Evolutionary conservation across 2,329 filamentous ascomycete genomes (phyloP).

Genomic region (Gnomoniopsis sp.): DNA sequence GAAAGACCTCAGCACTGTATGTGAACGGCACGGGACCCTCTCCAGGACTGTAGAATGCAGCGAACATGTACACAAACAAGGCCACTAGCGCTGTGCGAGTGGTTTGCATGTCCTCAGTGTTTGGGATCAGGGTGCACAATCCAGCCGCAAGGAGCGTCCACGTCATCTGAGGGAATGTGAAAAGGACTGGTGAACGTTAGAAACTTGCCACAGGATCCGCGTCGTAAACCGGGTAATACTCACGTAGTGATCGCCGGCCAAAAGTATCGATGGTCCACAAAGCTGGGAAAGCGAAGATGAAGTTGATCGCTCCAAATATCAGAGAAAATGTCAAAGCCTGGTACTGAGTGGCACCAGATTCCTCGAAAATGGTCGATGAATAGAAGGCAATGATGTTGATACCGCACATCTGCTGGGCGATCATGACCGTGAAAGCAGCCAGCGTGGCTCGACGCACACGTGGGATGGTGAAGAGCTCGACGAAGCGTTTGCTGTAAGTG

Average conservation of each 20-base stretch:
- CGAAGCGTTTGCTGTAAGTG: conserved; percentile 48
- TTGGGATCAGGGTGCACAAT: conserved; percentile 49
- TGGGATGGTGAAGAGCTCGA: conserved; percentile 65
- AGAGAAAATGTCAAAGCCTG: conserved; percentile 50
- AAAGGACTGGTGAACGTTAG: neutral
- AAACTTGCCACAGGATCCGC: neutral
- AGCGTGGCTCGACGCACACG: conserved; percentile 68
- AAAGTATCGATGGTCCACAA: conserved; percentile 58
- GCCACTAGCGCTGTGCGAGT: conserved; percentile 46
- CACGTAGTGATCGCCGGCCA: conserved; percentile 45
- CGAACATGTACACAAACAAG: conserved; percentile 55
- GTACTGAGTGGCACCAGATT: conserved; percentile 39
- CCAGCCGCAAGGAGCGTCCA: conserved; percentile 27
- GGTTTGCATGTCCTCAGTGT: conserved; percentile 27
- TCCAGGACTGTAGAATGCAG: conserved; percentile 46
- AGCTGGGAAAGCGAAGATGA: conserved; percentile 56
- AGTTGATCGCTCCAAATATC: conserved; percentile 57
- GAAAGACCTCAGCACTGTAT: conserved; percentile 55
- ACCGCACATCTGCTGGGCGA: conserved; percentile 46
- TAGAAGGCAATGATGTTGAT: conserved; percentile 38
- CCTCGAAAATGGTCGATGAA: conserved; percentile 44
- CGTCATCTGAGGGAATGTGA: conserved; percentile 11
- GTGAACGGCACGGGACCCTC: conserved; percentile 31
- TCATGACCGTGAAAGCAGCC: conserved; percentile 77
- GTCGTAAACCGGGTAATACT: neutral